Evolutionary conservation across 2,329 filamentous ascomycete species (phyloP), one percentile per base, ranked within the genome.

Genomic region (Fusarium marasasianum): DNA sequence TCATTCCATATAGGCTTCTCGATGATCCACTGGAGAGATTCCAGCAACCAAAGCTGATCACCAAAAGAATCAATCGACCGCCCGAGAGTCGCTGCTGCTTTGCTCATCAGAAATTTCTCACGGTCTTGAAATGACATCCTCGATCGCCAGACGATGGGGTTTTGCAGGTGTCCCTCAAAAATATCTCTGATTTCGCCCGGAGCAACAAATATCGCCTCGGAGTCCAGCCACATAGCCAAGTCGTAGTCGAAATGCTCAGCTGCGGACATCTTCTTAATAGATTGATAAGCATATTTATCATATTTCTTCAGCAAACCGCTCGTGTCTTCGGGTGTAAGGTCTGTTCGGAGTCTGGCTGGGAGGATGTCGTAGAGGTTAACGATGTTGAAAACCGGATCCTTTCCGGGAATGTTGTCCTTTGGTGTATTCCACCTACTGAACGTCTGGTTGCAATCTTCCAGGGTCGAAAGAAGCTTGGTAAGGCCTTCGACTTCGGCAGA

Each of bases 121-220:
- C 51, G 51, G 2, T 54, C 51, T 10, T 54, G 24, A 0, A 54
- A 40, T 4, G 51, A 54, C 51, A 54, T 54, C 2, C 51, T 54
- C 2, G 51, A 54, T 4, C 51, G 35, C 51, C 51, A 54, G 1
- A 54, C 51, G 5, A 54, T 40, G 11, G 51, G 51, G 11, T n/a
- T 54, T 4, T 14, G 24, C 10, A 54, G 4, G 14, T 54, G 51
- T 0, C 51, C 51, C 5, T 54, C 14, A 3, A 54, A 54, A 0
- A 54, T 40, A 13, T 54, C 51, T 29, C 51, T 54, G 3, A 54
- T 54, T n/a, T 29, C 11, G 0, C 51, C 51, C 0, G 51, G 35
- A 2, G 35, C 8, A 7, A 54, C 51, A 0, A 54, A 54, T n/a
- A 40, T 54, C 24, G 35, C 51, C 1, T 54, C 51, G 0, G 35